A percentile compares a stretch with the other conserved stretches of the same genome.
Conservation (phyloP, 805 yeast species). For the Debaryomyces prosopidis region DNA sequence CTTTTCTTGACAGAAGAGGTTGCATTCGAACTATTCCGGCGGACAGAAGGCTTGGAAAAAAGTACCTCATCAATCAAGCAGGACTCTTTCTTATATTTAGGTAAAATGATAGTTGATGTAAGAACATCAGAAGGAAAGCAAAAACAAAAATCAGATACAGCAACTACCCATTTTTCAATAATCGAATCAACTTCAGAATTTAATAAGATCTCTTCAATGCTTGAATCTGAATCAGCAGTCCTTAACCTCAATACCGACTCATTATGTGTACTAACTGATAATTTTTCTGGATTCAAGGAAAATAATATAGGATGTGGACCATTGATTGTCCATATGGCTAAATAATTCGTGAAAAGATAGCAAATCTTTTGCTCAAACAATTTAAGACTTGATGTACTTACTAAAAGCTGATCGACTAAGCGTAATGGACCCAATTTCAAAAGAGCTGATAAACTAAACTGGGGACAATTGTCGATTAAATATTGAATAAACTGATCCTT, state of each 20-base stretch:
- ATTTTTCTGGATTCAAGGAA: conserved; percentile 8
- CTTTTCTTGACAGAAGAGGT: background rate
- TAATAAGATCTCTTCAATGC: conserved; percentile 18
- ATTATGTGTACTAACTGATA: conserved; percentile 20
- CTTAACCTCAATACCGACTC: conserved; percentile 23
- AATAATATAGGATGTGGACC: conserved; percentile 9
- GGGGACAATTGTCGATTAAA: conserved; percentile 23
- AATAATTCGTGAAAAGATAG: conserved; percentile 35
- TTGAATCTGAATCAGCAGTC: conserved; percentile 5
- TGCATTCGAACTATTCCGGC: background rate
- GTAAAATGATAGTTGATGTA: conserved; percentile 31
- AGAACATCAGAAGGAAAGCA: conserved; percentile 35
- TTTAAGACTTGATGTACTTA: conserved; percentile 15
- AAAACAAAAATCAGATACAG: conserved; percentile 32
- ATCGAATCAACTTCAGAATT: conserved; percentile 29
- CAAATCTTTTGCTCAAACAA: conserved; percentile 14
- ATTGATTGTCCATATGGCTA: conserved; percentile 23
- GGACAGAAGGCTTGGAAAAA: background rate
- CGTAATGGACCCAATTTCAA: conserved; percentile 35
- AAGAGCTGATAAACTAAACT: conserved; percentile 24
- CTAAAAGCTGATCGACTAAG: conserved; percentile 33
- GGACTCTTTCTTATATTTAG: background rate
- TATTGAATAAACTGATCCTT: conserved; percentile 29
- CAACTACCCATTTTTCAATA: conserved; percentile 46
- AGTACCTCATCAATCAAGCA: background rate